These are phyloP conservation scores for Cornus suecica DNA, from an alignment of 148 eudicot species.

Conservation along the genomic window DNA sequence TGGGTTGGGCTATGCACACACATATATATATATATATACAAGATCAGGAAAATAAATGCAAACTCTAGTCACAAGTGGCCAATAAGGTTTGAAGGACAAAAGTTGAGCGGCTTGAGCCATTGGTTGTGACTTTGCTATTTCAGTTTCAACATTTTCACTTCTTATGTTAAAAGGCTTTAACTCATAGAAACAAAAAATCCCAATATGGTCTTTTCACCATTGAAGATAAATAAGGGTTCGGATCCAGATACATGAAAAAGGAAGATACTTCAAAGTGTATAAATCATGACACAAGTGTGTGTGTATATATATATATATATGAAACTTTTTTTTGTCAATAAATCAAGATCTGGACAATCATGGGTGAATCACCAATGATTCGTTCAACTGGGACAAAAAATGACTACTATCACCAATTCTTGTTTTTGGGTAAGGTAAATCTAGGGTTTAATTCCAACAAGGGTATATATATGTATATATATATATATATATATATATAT, in stretches of 20 bases:
- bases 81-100: slow-evolving; percentile 10
- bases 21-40: slow-evolving; percentile 46
- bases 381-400: too few relatives aligned
- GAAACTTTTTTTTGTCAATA: neutral
- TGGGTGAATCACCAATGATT: neutral
- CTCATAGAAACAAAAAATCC: neutral
- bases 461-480: too few relatives aligned
- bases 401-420: neutral
- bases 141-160: neutral
- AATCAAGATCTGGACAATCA: neutral
- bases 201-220: neutral
- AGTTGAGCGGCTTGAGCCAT: too few relatives aligned
- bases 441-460: too few relatives aligned
- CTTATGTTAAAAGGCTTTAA: neutral
- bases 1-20: too few relatives aligned
- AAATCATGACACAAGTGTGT: too few relatives aligned
- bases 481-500: too few relatives aligned
- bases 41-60: slow-evolving; percentile 24
- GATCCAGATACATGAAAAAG: neutral
- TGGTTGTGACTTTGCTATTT: slow-evolving; percentile 27
- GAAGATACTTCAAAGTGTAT: too few relatives aligned
- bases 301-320: too few relatives aligned
- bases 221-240: neutral
- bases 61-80: neutral
- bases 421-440: too few relatives aligned